Conservation (phyloP, 371 early-diverging fungal genomes). For the Rhizopus arrhizus region DNA sequence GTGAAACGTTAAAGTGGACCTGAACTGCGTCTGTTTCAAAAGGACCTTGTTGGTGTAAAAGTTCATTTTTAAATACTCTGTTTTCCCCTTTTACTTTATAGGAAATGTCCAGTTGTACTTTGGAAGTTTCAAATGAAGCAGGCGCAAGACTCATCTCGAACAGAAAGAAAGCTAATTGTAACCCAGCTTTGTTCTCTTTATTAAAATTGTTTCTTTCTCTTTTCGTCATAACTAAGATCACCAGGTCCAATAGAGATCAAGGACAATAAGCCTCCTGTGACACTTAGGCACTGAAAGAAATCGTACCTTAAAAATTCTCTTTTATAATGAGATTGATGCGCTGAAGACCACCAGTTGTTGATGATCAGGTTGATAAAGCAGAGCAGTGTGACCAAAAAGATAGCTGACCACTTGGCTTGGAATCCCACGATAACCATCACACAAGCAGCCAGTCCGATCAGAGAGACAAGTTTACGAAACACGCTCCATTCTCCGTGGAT, state of each 20-base stretch:
- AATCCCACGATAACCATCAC: conserved; percentile 92
- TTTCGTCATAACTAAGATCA: conserved; percentile 88
- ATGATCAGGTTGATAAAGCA: conserved; percentile 83
- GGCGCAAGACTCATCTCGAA: conserved; percentile 28
- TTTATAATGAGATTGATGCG: conserved; percentile 70
- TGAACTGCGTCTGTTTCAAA: conserved; percentile 24
- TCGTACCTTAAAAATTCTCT: conserved; percentile 94
- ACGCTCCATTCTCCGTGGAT: conserved; percentile 80
- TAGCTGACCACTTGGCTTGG: conserved; percentile 92
- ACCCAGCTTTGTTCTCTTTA: not conserved
- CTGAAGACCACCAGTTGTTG: conserved; percentile 91
- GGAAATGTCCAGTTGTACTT: conserved; percentile 25
- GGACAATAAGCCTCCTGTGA: conserved; percentile 90
- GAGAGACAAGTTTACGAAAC: conserved; percentile 62
- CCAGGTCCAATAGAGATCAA: conserved; percentile 92
- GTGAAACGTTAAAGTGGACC: conserved; percentile 17
- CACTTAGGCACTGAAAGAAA: conserved; percentile 96
- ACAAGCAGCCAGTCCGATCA: conserved; percentile 80
- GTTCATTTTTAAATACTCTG: conserved; percentile 20
- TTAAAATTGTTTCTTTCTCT: conserved; percentile 79
- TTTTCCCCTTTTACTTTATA: conserved; percentile 24
- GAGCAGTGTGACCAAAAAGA: conserved; percentile 84
- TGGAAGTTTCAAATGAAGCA: conserved; percentile 19
- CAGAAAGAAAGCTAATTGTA: not conserved
- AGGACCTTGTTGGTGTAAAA: conserved; percentile 20